Percentiles rank a stretch among this genome's conserved stretches.
Conservation (phyloP, 148 eudicot genomes). For the Fallopia convolvulus region DNA sequence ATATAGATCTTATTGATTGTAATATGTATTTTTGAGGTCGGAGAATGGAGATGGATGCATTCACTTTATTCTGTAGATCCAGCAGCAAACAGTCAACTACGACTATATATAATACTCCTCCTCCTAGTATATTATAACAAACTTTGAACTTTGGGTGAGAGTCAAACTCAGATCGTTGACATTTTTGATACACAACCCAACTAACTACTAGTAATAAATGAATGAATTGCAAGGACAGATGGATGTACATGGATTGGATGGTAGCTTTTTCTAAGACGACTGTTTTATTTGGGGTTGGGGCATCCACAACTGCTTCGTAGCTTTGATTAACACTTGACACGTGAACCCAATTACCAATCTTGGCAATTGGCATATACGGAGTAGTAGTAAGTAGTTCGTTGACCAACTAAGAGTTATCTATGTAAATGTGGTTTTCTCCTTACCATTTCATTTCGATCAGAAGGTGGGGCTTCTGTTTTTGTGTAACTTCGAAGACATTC, state of each 20-base stretch:
- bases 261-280: not conserved
- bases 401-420: not conserved
- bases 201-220: not conserved
- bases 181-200: not conserved
- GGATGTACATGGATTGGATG: not conserved
- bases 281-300: not conserved
- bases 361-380: too few relatives aligned
- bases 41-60: not conserved
- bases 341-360: not conserved
- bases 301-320: not conserved
- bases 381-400: not conserved
- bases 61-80: too few relatives aligned
- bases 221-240: not conserved
- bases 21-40: not conserved
- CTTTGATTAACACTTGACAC: not conserved
- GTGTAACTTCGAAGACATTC: not conserved
- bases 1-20: not conserved
- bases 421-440: not conserved
- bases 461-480: not conserved
- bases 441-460: too few relatives aligned
- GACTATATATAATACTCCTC: too few relatives aligned
- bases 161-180: not conserved
- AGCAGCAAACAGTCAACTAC: slow-evolving; percentile 3
- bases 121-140: too few relatives aligned
- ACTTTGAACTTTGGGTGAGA: not conserved